Conservation (phyloP, 2,329 filamentous ascomycete genomes). For the Exophiala sideris region DNA sequence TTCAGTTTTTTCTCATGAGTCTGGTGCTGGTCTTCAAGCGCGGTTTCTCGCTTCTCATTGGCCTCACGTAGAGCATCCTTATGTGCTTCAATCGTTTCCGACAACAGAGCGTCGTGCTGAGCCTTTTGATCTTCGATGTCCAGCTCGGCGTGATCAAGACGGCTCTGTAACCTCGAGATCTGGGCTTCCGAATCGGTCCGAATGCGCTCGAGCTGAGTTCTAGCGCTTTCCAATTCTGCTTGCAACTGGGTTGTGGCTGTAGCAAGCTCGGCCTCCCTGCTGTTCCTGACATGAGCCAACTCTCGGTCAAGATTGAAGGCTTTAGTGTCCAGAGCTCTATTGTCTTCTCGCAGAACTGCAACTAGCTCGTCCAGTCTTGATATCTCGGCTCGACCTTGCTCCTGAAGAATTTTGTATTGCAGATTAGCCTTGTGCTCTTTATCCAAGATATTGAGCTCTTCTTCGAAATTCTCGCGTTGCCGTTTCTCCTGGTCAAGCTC, state of each 20-base stretch:
- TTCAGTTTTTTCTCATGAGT: conserved; percentile 71
- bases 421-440: conserved; percentile 72
- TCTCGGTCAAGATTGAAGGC: conserved; percentile 72
- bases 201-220: conserved; percentile 75
- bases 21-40: conserved; percentile 56
- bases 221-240: conserved; percentile 76
- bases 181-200: conserved; percentile 73
- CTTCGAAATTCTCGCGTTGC: conserved; percentile 58
- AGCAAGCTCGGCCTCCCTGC: conserved; percentile 74
- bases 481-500: conserved; percentile 67
- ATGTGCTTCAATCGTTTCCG: conserved; percentile 72
- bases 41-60: conserved; percentile 51
- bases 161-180: conserved; percentile 65
- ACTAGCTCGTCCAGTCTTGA: conserved; percentile 62
- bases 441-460: conserved; percentile 59
- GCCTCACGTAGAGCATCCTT: conserved; percentile 56
- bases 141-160: conserved; percentile 73
- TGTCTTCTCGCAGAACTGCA: conserved; percentile 50
- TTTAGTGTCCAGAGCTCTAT: conserved; percentile 67
- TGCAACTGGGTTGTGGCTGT: conserved; percentile 76
- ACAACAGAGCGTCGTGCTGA: conserved; percentile 77
- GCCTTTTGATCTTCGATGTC: conserved; percentile 78
- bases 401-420: conserved; percentile 75
- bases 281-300: conserved; percentile 77
- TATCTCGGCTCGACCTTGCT: conserved; percentile 57